These are phyloP conservation scores for Scopulariopsis brevicaulis DNA, from an alignment of 2,329 filamentous ascomycete genomes.

Conservation along the genomic window DNA sequence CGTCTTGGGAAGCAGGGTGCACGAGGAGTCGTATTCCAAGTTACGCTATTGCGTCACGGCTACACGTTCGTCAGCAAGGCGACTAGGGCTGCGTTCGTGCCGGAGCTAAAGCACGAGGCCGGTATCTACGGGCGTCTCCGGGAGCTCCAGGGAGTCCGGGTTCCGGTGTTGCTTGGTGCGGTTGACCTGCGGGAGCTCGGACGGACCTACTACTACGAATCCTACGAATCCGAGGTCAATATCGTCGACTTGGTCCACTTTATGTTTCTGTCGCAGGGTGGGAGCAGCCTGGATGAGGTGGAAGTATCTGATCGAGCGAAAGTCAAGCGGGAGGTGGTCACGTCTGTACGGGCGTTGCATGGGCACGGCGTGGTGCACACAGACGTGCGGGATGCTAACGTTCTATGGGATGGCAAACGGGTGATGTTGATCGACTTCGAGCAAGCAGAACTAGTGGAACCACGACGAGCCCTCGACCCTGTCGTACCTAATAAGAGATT, in stretches of 20 bases:
- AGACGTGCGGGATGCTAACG: too few relatives aligned
- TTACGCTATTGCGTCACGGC: background rate
- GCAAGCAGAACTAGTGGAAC: too few relatives aligned
- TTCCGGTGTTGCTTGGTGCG: conserved; percentile 25
- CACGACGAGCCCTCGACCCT: too few relatives aligned
- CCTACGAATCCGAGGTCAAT: background rate
- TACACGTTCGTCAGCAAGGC: conserved; percentile 6
- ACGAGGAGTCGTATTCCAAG: too few relatives aligned
- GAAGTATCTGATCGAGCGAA: conserved; percentile 2
- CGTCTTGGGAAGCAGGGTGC: background rate
- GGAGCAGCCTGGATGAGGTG: background rate
- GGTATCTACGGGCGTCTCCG: conserved; percentile 20
- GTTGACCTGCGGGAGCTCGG: conserved; percentile 20
- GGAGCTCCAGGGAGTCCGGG: conserved; percentile 18
- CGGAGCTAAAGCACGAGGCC: conserved; percentile 21
- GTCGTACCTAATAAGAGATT: too few relatives aligned
- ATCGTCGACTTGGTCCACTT: background rate
- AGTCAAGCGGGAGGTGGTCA: conserved; percentile 8
- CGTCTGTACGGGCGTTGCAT: conserved; percentile 12
- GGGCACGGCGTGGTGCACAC: conserved; percentile 14
- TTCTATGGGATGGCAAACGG: too few relatives aligned
- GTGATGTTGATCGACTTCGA: too few relatives aligned
- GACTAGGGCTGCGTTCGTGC: background rate
- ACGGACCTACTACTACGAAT: conserved; percentile 20
- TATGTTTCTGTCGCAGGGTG: background rate